Evolutionary conservation across 1,284 basidiomycete genomes (phyloP), one percentile per base, ranked within the genome.

Genomic region (Trichosporon ovoides): DNA sequence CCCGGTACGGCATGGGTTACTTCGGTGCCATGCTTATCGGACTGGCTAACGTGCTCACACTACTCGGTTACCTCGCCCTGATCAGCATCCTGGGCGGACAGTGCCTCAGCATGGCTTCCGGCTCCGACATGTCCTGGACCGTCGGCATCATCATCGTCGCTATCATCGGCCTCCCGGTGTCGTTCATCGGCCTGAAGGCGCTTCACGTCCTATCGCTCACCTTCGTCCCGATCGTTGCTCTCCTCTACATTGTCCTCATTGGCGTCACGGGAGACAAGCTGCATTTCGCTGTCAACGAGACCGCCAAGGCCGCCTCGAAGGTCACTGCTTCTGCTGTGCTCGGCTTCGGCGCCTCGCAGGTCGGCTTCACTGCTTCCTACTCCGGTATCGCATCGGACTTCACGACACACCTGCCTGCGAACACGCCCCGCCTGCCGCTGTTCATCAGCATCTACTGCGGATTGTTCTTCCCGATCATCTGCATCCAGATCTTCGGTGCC

Each of bases 101-200:
- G 75, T 83, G 87, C 1, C 80, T 91, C 2, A 80, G 85, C 0
- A 87, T 87, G 51, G 88, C 89, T 12, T 82, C 84, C 19, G 81
- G 82, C 58, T 83, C 83, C 10, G 66, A 54, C 62, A 78, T 77
- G 71, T 79, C 72, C 63, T 80, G 73, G 70, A 74, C 71, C 52
- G 87, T 95, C 14, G 93, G 93, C 1, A 97, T 97, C 58, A 87
- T 93, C 28, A 85, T 97, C 50, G 87, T 95, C 24, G 82, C 84
- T 0, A 65, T 88, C 31, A 81, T 95, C 48, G 87, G 89, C 3
- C 81, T 97, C 22, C 70, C 89, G 13, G 86, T 86, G 63, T 80
- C 80, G 18, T 81, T 82, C 57, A 75, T 78, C 51, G 81, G 82
- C 16, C 79, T 82, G 36, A 72, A 75, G 18, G 75, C 76, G 0